Base-by-base conservation (phyloP, 345 rosid species). In the Combretum micranthum region DNA sequence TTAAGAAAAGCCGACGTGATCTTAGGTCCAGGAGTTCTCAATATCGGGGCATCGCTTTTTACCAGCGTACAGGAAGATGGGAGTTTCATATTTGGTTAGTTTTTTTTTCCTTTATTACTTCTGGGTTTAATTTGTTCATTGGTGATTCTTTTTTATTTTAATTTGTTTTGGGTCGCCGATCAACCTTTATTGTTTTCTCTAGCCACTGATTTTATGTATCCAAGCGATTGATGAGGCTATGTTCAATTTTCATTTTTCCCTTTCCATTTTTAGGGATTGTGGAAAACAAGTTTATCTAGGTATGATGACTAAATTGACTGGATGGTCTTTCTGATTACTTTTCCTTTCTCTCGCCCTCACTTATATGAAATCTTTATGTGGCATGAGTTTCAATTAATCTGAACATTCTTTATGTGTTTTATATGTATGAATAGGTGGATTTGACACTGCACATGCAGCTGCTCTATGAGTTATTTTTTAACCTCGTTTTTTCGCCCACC, bases 261-360 rank as follows among this genome's bases (percentile, higher is more conserved):
- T 60, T 58, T 52, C 52, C n/a, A 63, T 56, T 63, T 69, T 78
- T 87, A 93, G 99, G 99, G 99, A 93, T 65, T 93, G 96, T 65
- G 99, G 99, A 68, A 93, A 87, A 75, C 99, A 93, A 72, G 97
- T 93, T 55, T 93, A 93, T 75, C 79, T 93, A 67, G 99, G 99
- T 93, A 85, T 50, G n/a, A n/a, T n/a, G 74, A 4, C n/a, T 7
- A 32, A 46, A 58, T 20, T 18, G 19, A 44, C 47, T 13, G 10
- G 37, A 11, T 21, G 9, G n/a, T n/a, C n/a, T n/a, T n/a, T n/a
- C n/a, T n/a, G n/a, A n/a, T n/a, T n/a, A n/a, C 6, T 25, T 25
- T 25, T 7, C 32, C 6, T 25, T 25, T 25, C 1, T 25, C 7
- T 7, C 39, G n/a, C 39, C 1, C 39, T 32, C 5, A 15, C 20